Percentiles rank a stretch among this genome's conserved stretches.
Evolutionary conservation across 23 red algal genomes (phyloP).

Genomic region (Pyropia haitanensis): DNA sequence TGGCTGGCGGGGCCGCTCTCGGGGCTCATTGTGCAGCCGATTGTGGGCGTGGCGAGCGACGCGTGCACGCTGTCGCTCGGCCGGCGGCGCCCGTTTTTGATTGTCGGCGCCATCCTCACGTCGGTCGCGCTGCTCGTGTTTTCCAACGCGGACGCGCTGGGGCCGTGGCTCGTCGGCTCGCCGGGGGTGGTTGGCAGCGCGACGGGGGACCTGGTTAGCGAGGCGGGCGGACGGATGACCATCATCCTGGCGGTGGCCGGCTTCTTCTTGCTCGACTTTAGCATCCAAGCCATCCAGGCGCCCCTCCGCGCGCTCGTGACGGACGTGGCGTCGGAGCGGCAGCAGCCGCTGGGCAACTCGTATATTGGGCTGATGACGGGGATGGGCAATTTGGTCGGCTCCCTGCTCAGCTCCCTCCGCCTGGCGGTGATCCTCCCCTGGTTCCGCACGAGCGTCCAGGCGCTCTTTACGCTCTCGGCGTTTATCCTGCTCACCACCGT

Average conservation of each 20-base stretch:
- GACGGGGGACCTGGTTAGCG: neutral
- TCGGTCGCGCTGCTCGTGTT: slow-evolving; percentile 48
- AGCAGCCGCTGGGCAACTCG: slow-evolving; percentile 65
- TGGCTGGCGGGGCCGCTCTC: slow-evolving; percentile 89
- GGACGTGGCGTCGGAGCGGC: slow-evolving; percentile 39
- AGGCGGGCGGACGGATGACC: neutral
- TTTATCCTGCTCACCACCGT: slow-evolving; percentile 25
- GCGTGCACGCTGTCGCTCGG: slow-evolving; percentile 33
- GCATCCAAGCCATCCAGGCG: slow-evolving; percentile 80
- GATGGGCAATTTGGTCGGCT: slow-evolving; percentile 54
- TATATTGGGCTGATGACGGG: slow-evolving; percentile 52
- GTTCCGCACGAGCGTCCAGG: slow-evolving; percentile 45
- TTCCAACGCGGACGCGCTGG: slow-evolving; percentile 28
- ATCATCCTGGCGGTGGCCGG: slow-evolving; percentile 41
- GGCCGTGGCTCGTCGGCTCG: neutral
- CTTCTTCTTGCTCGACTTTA: slow-evolving; percentile 89
- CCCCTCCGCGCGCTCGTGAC: slow-evolving; percentile 73
- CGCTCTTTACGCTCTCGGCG: slow-evolving; percentile 34
- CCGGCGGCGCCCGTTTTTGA: slow-evolving; percentile 70
- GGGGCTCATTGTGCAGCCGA: slow-evolving; percentile 73
- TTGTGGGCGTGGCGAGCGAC: slow-evolving; percentile 65
- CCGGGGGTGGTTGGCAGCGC: neutral
- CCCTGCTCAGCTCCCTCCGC: slow-evolving; percentile 6
- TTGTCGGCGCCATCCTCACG: slow-evolving; percentile 47
- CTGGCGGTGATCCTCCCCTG: neutral